phyloP scores from a whole-genome alignment of 2,329 filamentous ascomycete species.

The Zymoseptoria tritici region DNA sequence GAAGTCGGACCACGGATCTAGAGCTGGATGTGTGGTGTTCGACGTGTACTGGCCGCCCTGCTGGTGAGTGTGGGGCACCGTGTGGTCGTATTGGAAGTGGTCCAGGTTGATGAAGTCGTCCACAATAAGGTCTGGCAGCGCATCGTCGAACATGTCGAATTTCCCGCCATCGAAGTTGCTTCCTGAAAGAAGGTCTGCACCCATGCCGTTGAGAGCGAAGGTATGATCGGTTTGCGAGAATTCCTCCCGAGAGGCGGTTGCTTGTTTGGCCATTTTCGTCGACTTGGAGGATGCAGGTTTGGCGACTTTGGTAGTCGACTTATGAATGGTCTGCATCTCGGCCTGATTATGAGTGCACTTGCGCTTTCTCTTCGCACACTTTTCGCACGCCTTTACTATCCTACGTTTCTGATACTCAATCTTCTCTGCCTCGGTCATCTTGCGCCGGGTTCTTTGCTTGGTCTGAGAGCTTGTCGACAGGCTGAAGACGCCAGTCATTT shows the following conservation, averaged over 20 bases:
- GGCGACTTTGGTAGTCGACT: slow-evolving; percentile 4
- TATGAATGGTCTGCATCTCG: slow-evolving; percentile 21
- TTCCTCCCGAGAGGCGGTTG: background rate
- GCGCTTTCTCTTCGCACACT: slow-evolving; percentile 31
- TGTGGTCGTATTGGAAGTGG: background rate
- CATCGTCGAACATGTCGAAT: slow-evolving; percentile 22
- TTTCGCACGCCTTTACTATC: slow-evolving; percentile 32
- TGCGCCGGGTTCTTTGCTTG: slow-evolving; percentile 29
- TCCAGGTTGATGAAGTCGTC: slow-evolving; percentile 12
- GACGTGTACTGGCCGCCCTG: background rate
- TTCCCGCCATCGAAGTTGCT: slow-evolving; percentile 12
- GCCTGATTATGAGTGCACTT: slow-evolving; percentile 30
- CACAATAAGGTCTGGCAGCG: slow-evolving; percentile 14
- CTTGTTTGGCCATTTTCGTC: slow-evolving; percentile 2
- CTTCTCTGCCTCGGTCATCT: slow-evolving; percentile 34
- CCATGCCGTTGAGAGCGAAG: background rate
- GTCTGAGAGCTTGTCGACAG: slow-evolving; percentile 27
- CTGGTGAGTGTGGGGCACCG: background rate
- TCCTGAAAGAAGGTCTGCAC: background rate
- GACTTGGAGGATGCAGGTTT: slow-evolving; percentile 3
- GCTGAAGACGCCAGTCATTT: slow-evolving; percentile 34
- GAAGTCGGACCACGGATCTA: background rate
- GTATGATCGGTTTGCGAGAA: background rate
- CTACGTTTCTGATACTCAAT: slow-evolving; percentile 32
- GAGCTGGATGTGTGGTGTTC: background rate